Base-by-base conservation (phyloP, 2,329 filamentous ascomycete genomes). In the Cercospora sp. region DNA sequence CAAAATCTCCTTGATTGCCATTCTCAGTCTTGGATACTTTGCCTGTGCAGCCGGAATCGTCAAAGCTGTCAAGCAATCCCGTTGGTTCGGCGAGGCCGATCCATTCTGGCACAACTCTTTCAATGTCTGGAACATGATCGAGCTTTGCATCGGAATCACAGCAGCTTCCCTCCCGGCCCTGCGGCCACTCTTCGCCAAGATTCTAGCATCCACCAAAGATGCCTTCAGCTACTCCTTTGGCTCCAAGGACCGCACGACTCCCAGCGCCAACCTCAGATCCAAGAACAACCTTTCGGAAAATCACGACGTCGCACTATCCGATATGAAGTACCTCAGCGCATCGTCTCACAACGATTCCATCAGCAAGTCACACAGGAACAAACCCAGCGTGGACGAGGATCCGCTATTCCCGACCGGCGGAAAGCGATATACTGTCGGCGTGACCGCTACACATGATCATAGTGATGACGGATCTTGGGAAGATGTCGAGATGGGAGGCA, bases 121-220 rank as follows among this genome's bases (percentile, higher is more conserved):
- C 73, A 80, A 80, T 45, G 76, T 84, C 10, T 84, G 82, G 82
- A 80, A 81, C 69, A 80, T 78, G 67, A 78, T 83, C 61, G 82
- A 84, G 67, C 77, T 84, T 28, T 80, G 80, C 57, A 73, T 83
- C 6, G 82, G 81, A 3, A 82, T 83, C 55, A 75, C 82, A 1
- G 81, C 82, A 1, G 80, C 81, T 5, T 82, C 78, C 0, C 72
- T 83, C 0, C 81, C 82, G 0, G 80, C 82, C 13, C 77, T 85
- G 28, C 69, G 72, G 53, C 73, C 73, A 4, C 63, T 74, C 7
- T 71, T 74, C 28, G 63, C 63, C 10, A 61, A 66, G 51, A 65
- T 73, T 18, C 28, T 73, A 12, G 65, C 65, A 10, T 69, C 43
- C 16, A 72, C 71, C 26, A 73, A 66, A 49, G 45, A 60, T 8